phyloP scores from a whole-genome alignment of 192 early-diverging fungal species.

The Geosiphon pyriformis region DNA sequence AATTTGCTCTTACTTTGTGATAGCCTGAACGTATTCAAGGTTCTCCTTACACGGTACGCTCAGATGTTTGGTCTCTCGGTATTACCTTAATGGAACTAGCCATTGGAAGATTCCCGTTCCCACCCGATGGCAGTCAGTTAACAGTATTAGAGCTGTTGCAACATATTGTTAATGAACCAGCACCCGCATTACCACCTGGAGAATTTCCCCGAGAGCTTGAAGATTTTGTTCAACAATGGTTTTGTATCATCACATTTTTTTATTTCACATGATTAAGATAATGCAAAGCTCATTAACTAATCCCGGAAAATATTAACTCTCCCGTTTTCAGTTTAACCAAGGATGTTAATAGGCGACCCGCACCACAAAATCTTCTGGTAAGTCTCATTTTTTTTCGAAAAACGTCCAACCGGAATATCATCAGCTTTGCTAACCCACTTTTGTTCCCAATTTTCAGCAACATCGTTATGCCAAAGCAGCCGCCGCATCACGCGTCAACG shows the following conservation, averaged over 20 bases:
- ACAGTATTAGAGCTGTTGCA: constrained; percentile 91
- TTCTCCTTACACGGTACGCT: constrained; percentile 71
- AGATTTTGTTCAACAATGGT: constrained; percentile 74
- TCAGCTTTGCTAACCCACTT: not conserved
- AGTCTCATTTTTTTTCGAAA: constrained; percentile 9
- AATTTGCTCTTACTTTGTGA: not conserved
- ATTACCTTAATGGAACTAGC: constrained; percentile 78
- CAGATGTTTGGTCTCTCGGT: constrained; percentile 81
- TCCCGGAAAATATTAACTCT: too few relatives aligned
- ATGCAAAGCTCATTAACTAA: too few relatives aligned
- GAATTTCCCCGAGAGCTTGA: constrained; percentile 73
- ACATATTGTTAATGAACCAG: constrained; percentile 84
- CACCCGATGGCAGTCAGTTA: constrained; percentile 59
- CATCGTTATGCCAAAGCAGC: constrained; percentile 42
- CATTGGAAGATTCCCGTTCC: constrained; percentile 66
- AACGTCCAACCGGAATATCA: not conserved
- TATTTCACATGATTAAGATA: constrained; percentile 22
- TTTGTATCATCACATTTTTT: constrained; percentile 11
- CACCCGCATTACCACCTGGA: constrained; percentile 70
- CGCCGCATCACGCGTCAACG: constrained; percentile 11
- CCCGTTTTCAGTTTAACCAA: constrained; percentile 46
- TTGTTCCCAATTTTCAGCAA: constrained; percentile 28
- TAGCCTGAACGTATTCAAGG: constrained; percentile 77
- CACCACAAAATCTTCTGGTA: constrained; percentile 60
- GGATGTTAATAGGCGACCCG: constrained; percentile 53